Base-by-base conservation (phyloP, 257 asterid genomes). In the Vinca minor region DNA sequence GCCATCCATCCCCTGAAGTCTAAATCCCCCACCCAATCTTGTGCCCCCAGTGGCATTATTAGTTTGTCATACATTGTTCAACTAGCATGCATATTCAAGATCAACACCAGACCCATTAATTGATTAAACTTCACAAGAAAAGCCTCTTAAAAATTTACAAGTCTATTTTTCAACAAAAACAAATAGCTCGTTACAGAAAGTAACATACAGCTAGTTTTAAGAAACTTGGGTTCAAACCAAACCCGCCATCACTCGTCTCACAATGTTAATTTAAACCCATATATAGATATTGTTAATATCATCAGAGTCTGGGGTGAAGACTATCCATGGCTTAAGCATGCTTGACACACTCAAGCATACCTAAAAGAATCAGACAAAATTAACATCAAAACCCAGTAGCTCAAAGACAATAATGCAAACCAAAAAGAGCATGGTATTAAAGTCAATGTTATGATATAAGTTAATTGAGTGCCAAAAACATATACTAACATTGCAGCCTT, bases 401-500 rank as follows among this genome's bases (percentile, higher is more conserved):
- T 34, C 46, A 2, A 2, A 39, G 41, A 66, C 13, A 65, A n/a
- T n/a, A 46, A 21, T 50, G 42, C 36, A 45, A 59, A 25, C 7
- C 38, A 69, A 74, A 53, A 36, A 6, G 8, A 35, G 4, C 14
- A 36, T 17, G 23, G 57, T 18, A 55, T 29, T 52, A 21, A 44
- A 41, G 58, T 39, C 15, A 34, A 34, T 2, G 38, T 39, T 54
- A 5, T 32, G 39, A 36, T 20, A n/a, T n/a, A n/a, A 55, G 29
- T 17, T 35, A 55, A 1, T 46, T 18, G n/a, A 13, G 52, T 7
- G n/a, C 32, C 20, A 59, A 70, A 34, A 69, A 73, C 56, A 47
- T 79, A 59, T 69, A 82, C 91, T 62, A 68, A 86, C 90, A 74
- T 82, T 56, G 84, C 61, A 77, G 94, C 87, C 81, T 86, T 86